phyloP scores from a whole-genome alignment of 371 early-diverging fungal species.

The Mucor lusitanicus region DNA sequence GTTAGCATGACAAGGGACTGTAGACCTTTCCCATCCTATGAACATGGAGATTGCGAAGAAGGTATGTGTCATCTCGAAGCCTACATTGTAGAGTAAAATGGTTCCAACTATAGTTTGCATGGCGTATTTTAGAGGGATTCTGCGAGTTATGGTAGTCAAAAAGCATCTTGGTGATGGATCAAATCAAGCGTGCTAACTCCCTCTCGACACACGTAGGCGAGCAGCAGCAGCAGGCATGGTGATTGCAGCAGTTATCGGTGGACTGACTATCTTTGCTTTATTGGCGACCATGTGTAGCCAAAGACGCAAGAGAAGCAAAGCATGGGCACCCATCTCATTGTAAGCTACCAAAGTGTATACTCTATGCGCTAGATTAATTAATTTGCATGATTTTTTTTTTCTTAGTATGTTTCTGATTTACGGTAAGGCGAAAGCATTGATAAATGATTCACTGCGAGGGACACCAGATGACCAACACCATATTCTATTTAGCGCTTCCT shows the following conservation, averaged over 20 bases:
- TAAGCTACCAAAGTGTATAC: constrained; percentile 9
- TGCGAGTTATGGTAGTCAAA: constrained; percentile 49
- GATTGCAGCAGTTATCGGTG: constrained; percentile 42
- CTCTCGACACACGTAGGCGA: constrained; percentile 24
- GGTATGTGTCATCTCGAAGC: constrained; percentile 23
- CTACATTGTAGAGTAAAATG: not conserved
- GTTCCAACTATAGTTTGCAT: not conserved
- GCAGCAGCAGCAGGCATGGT: constrained; percentile 49
- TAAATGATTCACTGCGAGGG: too few species aligned
- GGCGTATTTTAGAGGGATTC: constrained; percentile 38
- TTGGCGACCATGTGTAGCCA: constrained; percentile 46
- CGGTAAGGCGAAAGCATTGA: constrained; percentile 14
- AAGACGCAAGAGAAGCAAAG: constrained; percentile 41
- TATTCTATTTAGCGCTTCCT: constrained; percentile 11
- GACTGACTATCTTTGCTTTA: constrained; percentile 33
- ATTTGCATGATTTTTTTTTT: not conserved
- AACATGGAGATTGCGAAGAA: constrained; percentile 49
- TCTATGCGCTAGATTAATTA: not conserved
- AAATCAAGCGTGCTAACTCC: not conserved
- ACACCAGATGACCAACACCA: not conserved
- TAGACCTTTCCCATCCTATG: constrained; percentile 45
- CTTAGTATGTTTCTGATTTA: constrained; percentile 26
- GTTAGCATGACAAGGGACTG: constrained; percentile 42
- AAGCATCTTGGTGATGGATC: not conserved
- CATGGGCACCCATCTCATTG: constrained; percentile 47